A percentile compares a stretch with the other conserved stretches of the same genome.
Conservation (phyloP, 1,284 basidiomycete genomes). For the Somion occarium region DNA sequence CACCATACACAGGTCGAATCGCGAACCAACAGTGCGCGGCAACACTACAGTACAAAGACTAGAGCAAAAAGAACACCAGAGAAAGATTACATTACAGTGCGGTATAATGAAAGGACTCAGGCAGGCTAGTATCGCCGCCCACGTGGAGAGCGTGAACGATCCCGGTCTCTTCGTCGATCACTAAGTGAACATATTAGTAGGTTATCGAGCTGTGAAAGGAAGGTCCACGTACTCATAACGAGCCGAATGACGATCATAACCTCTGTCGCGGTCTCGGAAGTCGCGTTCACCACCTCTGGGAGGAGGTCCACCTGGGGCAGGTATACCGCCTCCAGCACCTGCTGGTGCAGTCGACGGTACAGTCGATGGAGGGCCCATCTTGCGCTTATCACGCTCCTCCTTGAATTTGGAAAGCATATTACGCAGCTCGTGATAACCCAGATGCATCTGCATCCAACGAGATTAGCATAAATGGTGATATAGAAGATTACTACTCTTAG, state of each 20-base stretch:
- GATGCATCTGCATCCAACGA: constrained; percentile 79
- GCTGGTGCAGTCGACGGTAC: constrained; percentile 25
- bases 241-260: constrained; percentile 64
- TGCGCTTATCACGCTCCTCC: constrained; percentile 83
- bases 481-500: constrained; percentile 6
- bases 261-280: constrained; percentile 62
- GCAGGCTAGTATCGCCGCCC: constrained; percentile 63
- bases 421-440: constrained; percentile 96
- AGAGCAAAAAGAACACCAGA: too few relatives aligned
- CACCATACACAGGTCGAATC: too few relatives aligned
- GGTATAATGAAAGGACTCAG: too few relatives aligned
- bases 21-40: too few relatives aligned
- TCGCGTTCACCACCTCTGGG: constrained; percentile 41
- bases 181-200: constrained; percentile 15
- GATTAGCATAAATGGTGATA: constrained; percentile 4
- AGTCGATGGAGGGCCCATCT: constrained; percentile 46
- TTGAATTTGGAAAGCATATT: constrained; percentile 89
- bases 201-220: constrained; percentile 5
- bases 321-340: constrained; percentile 27
- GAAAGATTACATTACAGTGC: too few relatives aligned
- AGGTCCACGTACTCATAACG: constrained; percentile 67
- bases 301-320: constrained; percentile 21
- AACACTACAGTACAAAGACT: not conserved
- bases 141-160: constrained; percentile 75
- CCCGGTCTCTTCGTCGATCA: constrained; percentile 54